These are phyloP conservation scores for Podaxis rugospora DNA, from an alignment of 768 basidiomycete genomes.

Conservation along the genomic window DNA sequence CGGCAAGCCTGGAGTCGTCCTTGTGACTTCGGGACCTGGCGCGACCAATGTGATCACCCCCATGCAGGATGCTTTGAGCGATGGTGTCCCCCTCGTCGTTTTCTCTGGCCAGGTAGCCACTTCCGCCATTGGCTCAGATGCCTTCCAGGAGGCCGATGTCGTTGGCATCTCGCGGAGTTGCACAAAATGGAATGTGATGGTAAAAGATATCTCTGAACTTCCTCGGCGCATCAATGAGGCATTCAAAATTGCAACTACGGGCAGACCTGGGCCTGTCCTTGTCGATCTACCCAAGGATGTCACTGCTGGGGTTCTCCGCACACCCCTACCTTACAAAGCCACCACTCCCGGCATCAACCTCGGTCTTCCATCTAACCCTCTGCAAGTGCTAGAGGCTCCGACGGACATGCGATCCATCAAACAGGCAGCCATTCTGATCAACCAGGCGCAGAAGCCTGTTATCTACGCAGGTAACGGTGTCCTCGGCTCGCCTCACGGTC, in stretches of 20 bases:
- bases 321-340: constrained; percentile 79
- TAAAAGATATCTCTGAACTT: constrained; percentile 93
- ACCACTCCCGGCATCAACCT: constrained; percentile 78
- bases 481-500: constrained; percentile 76
- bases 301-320: constrained; percentile 86
- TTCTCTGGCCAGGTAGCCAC: constrained; percentile 99
- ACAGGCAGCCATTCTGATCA: constrained; percentile 88
- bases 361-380: constrained; percentile 71
- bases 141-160: constrained; percentile 98
- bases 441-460: constrained; percentile 84
- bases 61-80: constrained; percentile 95
- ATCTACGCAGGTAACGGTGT: constrained; percentile 94
- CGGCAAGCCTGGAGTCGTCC: constrained; percentile 94
- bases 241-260: constrained; percentile 97
- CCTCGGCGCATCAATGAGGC: constrained; percentile 97
- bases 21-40: constrained; percentile 97
- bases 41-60: constrained; percentile 98
- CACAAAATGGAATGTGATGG: constrained; percentile 99
- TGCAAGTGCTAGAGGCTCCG: constrained; percentile 52
- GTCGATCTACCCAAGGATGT: constrained; percentile 99
- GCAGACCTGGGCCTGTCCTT: constrained; percentile 94
- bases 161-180: constrained; percentile 95
- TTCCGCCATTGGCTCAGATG: constrained; percentile 97
- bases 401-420: constrained; percentile 64
- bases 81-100: constrained; percentile 92